A percentile compares a stretch with the other conserved stretches of the same genome.
Evolutionary conservation across 352 stramenopile species (phyloP).

Genomic region (Phytopythium kandeliae): DNA sequence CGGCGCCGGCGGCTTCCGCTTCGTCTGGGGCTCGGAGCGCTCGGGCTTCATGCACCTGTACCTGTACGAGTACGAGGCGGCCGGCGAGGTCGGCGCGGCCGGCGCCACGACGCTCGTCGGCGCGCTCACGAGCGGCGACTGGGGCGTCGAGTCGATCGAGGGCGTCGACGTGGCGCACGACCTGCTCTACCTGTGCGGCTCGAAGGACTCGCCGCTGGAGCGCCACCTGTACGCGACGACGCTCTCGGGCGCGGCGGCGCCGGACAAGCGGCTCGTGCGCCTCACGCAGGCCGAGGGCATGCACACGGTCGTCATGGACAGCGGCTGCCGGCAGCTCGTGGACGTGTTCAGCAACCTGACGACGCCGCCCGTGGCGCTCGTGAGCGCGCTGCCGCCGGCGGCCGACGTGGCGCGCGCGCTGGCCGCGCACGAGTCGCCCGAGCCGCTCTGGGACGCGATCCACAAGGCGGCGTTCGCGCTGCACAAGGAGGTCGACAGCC

Average conservation of each 20-base stretch:
- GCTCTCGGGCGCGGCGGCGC: slow-evolving; percentile 32
- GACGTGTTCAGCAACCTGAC: slow-evolving; percentile 80
- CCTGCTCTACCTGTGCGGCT: slow-evolving; percentile 88
- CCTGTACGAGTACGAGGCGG: slow-evolving; percentile 88
- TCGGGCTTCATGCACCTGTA: slow-evolving; percentile 95
- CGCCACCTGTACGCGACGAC: slow-evolving; percentile 88
- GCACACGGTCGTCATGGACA: slow-evolving; percentile 90
- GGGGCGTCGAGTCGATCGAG: slow-evolving; percentile 80
- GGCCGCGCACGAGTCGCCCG: slow-evolving; percentile 5
- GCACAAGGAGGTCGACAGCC: slow-evolving; percentile 54
- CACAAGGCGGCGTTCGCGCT: slow-evolving; percentile 38
- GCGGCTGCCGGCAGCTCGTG: slow-evolving; percentile 68
- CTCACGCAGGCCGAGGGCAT: slow-evolving; percentile 81
- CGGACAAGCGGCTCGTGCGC: slow-evolving; percentile 44
- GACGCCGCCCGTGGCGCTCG: slow-evolving; percentile 50
- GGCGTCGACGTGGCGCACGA: slow-evolving; percentile 74
- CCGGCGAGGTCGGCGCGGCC: slow-evolving; percentile 2
- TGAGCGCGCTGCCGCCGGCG: slow-evolving; percentile 43
- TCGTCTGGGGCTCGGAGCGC: slow-evolving; percentile 93
- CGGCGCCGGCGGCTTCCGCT: slow-evolving; percentile 78
- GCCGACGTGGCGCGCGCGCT: background rate
- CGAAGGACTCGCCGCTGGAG: slow-evolving; percentile 84
- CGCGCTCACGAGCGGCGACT: slow-evolving; percentile 57
- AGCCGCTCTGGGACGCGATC: slow-evolving; percentile 33
- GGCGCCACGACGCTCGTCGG: slow-evolving; percentile 37